phyloP scores from a whole-genome alignment of 768 basidiomycete species.

The Lentinula lateritia region DNA sequence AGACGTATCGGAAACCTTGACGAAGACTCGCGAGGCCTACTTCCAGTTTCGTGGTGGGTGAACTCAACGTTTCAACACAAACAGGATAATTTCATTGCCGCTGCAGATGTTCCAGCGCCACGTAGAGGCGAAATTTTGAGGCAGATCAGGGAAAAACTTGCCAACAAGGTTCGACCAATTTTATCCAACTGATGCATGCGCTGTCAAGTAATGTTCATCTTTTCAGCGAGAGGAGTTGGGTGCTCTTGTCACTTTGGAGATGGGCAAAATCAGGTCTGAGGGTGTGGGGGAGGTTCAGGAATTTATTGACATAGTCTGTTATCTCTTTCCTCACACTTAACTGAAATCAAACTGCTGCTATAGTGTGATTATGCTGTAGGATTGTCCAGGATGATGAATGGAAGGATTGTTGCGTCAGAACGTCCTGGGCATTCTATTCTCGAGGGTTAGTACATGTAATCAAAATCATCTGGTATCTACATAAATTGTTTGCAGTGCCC shows the following conservation, averaged over 20 bases:
- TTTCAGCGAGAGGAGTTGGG: constrained; percentile 71
- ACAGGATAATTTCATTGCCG: not conserved
- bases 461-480: not conserved
- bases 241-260: constrained; percentile 78
- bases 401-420: constrained; percentile 82
- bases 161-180: not conserved
- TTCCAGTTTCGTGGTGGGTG: constrained; percentile 51
- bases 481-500: constrained; percentile 51
- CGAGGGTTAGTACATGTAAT: constrained; percentile 50
- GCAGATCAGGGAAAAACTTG: constrained; percentile 78
- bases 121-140: constrained; percentile 83
- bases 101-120: constrained; percentile 68
- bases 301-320: constrained; percentile 84
- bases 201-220: constrained; percentile 19
- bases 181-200: constrained; percentile 36
- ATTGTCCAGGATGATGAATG: constrained; percentile 92
- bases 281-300: constrained; percentile 93
- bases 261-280: constrained; percentile 90
- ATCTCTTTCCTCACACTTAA: not conserved
- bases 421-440: constrained; percentile 87
- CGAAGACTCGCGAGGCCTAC: constrained; percentile 71
- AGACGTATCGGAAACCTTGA: constrained; percentile 67
- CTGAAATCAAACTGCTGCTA: not conserved
- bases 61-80: not conserved
- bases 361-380: constrained; percentile 95